Evolutionary conservation across 371 early-diverging fungal genomes (phyloP), one percentile per base, ranked within the genome.

Genomic region (Dinochytrium kinnereticum): DNA sequence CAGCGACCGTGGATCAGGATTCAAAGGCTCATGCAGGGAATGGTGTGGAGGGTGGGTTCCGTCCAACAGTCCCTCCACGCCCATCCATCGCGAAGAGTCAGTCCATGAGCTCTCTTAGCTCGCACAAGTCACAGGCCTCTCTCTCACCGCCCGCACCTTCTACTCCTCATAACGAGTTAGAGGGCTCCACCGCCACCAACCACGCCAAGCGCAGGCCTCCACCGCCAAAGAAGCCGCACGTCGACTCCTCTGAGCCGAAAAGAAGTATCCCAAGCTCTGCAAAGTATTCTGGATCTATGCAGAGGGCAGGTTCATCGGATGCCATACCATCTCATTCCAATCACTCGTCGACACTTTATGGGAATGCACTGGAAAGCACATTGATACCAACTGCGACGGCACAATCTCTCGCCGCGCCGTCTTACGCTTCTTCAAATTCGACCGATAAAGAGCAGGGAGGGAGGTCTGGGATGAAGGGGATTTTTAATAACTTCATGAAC

Each of bases 21-120:
- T 5, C 26, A 7, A 19, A 55, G 26, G 57, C 17, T 10, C 26
- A 28, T 36, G 64, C 36, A 3, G 34, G 33, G 13, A 36, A 13
- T 17, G 64, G 34, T 31, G 31, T 13, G 13, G 44, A 66, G 19
- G 68, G 51, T 3, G 53, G 3, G 17, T 51, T 31, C 51, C 37
- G 34, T n/a, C 78, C 78, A 7, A 69, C 72, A 49, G 53, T 77
- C 26, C 78, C 78, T 28, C 78, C 74, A 2, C 78, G 78, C 10
- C 78, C 78, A 13, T 68, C 74, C 19, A 55, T 77, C 31, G 73
- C 74, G 1, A 77, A 77, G 36, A 67, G 68, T 50, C 73, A 77
- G 36, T 73, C 74, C n/a, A 30, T 77, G 44, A 73, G 21, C 51
- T 57, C 70, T 24, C 40, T 70, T 24, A 66, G 24, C 28, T 40